Conservation (phyloP, 176 grass and related monocot genomes). For the Aegilops longissima region DNA sequence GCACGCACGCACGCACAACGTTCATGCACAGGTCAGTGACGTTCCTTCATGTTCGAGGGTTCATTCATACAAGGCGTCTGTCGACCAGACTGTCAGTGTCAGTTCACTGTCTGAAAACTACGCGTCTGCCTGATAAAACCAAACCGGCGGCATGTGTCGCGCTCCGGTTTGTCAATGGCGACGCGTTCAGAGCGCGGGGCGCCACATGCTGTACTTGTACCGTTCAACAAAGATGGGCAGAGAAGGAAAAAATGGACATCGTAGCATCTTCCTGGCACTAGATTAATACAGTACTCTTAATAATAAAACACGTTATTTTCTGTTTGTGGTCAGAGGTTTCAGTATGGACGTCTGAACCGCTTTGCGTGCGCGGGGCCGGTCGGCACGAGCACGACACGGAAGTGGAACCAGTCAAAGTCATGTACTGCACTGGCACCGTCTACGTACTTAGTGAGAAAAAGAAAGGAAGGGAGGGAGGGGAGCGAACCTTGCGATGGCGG, state of each 20-base stretch:
- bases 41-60: not conserved
- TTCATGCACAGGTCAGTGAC: not conserved
- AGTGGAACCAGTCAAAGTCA: slow-evolving; percentile 29
- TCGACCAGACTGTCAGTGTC: not conserved
- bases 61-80: not conserved
- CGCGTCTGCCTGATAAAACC: not conserved
- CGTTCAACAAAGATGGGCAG: slow-evolving; percentile 39
- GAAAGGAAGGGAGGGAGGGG: no score
- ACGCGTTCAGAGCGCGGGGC: slow-evolving; percentile 13
- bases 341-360: slow-evolving; percentile 5
- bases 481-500: slow-evolving; percentile 61
- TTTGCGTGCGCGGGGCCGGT: not conserved
- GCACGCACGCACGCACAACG: not conserved
- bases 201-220: not conserved
- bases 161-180: slow-evolving; percentile 29
- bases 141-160: not conserved
- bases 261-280: not conserved
- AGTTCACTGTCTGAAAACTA: slow-evolving; percentile 35
- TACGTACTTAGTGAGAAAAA: no score
- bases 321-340: not conserved
- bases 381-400: not conserved
- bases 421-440: no score
- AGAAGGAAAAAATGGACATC: no score
- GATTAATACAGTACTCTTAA: not conserved
- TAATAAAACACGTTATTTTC: not conserved